Conservation (phyloP, 129 eudicot species). For the Daucus carota region DH1_v3.0 NC_030388.2:27096501-27097000, state of each 20-base stretch:
- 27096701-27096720: not conserved
- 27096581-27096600: conserved; percentile 93
- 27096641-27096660: not conserved
- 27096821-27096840: not conserved
- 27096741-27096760: not conserved
- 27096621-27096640: conserved; percentile 5
- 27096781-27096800: not conserved
- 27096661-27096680: not conserved
- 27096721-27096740: not conserved
- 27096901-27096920: not conserved
- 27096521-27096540: conserved; percentile 99
- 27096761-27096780: not conserved
- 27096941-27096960: not conserved
- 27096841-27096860: not conserved
- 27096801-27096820: not conserved
- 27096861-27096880: not conserved
- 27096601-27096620: not conserved
- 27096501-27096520: conserved; percentile 89
- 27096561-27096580: conserved; percentile 99
- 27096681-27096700: not conserved
- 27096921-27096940: not conserved
- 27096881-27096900: not conserved
- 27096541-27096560: conserved; percentile 69
- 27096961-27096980: not conserved
- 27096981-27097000: not conserved